A percentile compares a stretch with the other conserved stretches of the same genome.
Evolutionary conservation across 371 early-diverging fungal species (phyloP).

Genomic region (Rhizopus sp.): DNA sequence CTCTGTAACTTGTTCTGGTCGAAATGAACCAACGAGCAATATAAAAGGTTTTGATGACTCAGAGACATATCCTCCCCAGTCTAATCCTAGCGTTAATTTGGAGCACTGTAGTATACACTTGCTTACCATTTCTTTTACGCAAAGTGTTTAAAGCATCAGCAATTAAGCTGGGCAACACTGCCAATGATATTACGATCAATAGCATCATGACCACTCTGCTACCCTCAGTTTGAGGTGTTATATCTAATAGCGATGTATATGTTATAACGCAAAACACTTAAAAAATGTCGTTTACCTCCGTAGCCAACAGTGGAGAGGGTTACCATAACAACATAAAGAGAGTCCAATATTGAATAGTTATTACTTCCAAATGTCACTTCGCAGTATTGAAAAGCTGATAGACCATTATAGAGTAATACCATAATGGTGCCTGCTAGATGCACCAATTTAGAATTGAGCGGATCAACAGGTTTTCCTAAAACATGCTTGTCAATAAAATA

Average conservation of each 20-base stretch:
- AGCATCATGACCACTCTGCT: conserved; percentile 70
- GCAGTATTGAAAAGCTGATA: conserved; percentile 71
- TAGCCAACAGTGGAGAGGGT: conserved; percentile 82
- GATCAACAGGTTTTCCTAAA: conserved; percentile 51
- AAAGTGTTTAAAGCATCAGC: conserved; percentile 60
- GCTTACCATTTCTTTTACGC: conserved; percentile 46
- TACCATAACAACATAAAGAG: conserved; percentile 63
- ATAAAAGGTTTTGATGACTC: conserved; percentile 58
- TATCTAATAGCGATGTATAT: conserved; percentile 47
- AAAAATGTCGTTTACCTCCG: conserved; percentile 42
- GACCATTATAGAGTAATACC: conserved; percentile 67
- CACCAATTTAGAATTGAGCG: conserved; percentile 61
- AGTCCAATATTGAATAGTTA: conserved; percentile 56
- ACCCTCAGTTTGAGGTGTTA: conserved; percentile 62
- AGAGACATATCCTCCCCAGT: conserved; percentile 48
- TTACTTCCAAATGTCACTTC: conserved; percentile 61
- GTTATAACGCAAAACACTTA: not conserved
- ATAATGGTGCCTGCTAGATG: conserved; percentile 63
- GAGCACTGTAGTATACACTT: not conserved
- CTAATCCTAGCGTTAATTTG: conserved; percentile 6
- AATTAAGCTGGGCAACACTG: conserved; percentile 63
- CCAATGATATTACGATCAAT: conserved; percentile 67
- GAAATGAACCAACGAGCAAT: conserved; percentile 66
- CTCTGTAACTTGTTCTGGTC: conserved; percentile 54
- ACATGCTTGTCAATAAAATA: not conserved